phyloP scores from a whole-genome alignment of 768 basidiomycete species.

The Suillus paluster region DNA sequence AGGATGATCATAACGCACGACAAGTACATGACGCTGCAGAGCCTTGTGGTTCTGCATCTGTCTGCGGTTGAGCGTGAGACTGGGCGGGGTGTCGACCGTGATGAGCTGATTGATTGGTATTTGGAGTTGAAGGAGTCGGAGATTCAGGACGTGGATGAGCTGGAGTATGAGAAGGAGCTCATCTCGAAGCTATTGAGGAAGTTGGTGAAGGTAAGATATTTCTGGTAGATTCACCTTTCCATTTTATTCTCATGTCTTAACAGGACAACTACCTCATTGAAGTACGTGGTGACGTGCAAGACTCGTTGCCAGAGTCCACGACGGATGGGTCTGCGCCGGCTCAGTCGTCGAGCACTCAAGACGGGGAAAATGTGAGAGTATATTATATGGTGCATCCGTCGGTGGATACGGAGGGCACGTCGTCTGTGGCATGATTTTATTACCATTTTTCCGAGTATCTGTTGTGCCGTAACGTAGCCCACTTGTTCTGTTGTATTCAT shows the following conservation, averaged over 20 bases:
- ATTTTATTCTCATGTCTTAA: slow-evolving; percentile 9
- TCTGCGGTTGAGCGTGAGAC: slow-evolving; percentile 75
- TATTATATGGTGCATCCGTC: slow-evolving; percentile 92
- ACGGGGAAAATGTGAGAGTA: slow-evolving; percentile 65
- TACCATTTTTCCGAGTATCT: background rate
- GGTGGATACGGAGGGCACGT: slow-evolving; percentile 69
- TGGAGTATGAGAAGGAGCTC: slow-evolving; percentile 90
- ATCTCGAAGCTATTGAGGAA: slow-evolving; percentile 88
- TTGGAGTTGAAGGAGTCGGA: slow-evolving; percentile 87
- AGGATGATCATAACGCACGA: slow-evolving; percentile 96
- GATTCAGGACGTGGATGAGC: slow-evolving; percentile 80
- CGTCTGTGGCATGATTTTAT: slow-evolving; percentile 30
- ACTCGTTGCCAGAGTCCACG: slow-evolving; percentile 67
- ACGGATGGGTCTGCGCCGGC: slow-evolving; percentile 56
- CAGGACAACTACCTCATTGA: slow-evolving; percentile 88
- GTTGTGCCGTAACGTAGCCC: background rate
- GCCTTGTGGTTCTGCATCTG: slow-evolving; percentile 84
- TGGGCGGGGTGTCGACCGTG: slow-evolving; percentile 79
- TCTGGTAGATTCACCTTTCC: slow-evolving; percentile 17
- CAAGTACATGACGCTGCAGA: slow-evolving; percentile 90
- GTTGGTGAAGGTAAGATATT: slow-evolving; percentile 76
- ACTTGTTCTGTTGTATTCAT: slow-evolving; percentile 1
- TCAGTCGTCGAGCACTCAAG: slow-evolving; percentile 51
- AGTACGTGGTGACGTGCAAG: slow-evolving; percentile 81
- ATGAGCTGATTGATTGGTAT: slow-evolving; percentile 97